These are phyloP conservation scores for Rhodotorula sp. DNA, from an alignment of 1,284 basidiomycete species.

Conservation along the genomic window DNA sequence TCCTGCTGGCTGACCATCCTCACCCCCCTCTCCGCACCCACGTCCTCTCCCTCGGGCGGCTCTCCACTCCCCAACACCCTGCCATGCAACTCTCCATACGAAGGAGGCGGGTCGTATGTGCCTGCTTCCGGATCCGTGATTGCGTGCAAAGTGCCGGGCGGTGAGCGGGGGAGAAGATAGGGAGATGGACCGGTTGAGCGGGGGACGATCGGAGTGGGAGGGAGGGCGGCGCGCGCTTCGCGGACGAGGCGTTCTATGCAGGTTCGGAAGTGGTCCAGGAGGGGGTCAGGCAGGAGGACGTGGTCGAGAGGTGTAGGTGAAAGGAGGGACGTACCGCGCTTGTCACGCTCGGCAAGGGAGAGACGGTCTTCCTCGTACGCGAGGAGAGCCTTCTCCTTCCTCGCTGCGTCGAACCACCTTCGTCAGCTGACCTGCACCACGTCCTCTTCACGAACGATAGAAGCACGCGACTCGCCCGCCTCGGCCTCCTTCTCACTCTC, in stretches of 20 bases:
- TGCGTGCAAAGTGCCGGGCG: neutral
- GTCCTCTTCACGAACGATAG: neutral
- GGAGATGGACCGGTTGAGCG: neutral
- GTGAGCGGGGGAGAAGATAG: neutral
- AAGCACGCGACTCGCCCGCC: constrained; percentile 1
- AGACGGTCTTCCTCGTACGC: constrained; percentile 35
- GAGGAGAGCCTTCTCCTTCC: constrained; percentile 30
- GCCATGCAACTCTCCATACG: constrained; percentile 23
- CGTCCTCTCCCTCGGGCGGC: constrained; percentile 8
- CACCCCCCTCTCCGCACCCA: neutral
- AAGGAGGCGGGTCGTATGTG: constrained; percentile 15
- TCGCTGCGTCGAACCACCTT: neutral
- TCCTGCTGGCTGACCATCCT: constrained; percentile 26
- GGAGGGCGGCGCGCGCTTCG: constrained; percentile 5
- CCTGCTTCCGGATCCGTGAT: neutral
- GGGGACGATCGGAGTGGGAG: neutral
- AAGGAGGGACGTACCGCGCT: constrained; percentile 19
- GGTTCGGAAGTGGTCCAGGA: too few relatives aligned
- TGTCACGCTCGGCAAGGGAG: constrained; percentile 23
- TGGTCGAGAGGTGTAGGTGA: too few relatives aligned
- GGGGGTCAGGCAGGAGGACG: too few relatives aligned
- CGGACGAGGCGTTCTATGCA: constrained; percentile 19
- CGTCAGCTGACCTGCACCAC: neutral
- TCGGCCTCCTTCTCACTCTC: constrained; percentile 31
- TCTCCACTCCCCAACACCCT: constrained; percentile 29